Evolutionary conservation across 83 land plant genomes (phyloP), one percentile per base, ranked within the genome.

Genomic region (Thuja plicata): DNA sequence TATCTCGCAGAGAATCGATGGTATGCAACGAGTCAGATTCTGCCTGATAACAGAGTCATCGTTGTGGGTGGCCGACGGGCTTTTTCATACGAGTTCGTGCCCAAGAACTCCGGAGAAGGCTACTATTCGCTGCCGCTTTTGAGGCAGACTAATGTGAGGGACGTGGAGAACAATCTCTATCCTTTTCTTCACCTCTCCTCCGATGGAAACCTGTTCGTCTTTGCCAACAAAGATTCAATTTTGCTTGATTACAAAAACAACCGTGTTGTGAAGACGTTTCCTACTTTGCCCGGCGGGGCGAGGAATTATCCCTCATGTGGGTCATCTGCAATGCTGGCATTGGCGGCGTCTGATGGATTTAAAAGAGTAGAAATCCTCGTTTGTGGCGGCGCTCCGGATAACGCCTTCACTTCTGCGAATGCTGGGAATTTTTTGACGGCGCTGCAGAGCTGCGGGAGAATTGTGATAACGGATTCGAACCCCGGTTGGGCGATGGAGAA

Each of bases 361-460:
- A 27, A 46, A 46, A 46, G 1, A n/a, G 91, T 91, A 0, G 94
- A 94, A 74, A 93, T 94, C 35, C 57, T 94, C 24, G 89, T 94
- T 9, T 93, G 94, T 78, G 96, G 96, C 6, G 96, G 94, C 0
- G 90, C 92, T 9, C 88, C 93, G 11, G 71, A 73, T n/a, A 52
- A 48, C 3, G 76, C 90, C 19, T 43, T 16, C 66, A 17, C 4
- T 13, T 11, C 38, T 3, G 90, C 90, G 0, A 84, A 37, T 12
- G 60, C 9, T 32, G 91, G 91, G 16, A 50, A 32, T 24, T 90
- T 88, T 70, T 16, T 79, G 10, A 1, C 41, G 1, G 94, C 94
- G 5, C 50, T 90, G 13, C 27, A 90, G 15, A 82, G 46, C 76
- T 95, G 96, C 88, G 92, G 89, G 10, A 80, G 96, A 41, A 84